Base-by-base conservation (phyloP, 257 asterid genomes). In the Petunia secreta region DNA sequence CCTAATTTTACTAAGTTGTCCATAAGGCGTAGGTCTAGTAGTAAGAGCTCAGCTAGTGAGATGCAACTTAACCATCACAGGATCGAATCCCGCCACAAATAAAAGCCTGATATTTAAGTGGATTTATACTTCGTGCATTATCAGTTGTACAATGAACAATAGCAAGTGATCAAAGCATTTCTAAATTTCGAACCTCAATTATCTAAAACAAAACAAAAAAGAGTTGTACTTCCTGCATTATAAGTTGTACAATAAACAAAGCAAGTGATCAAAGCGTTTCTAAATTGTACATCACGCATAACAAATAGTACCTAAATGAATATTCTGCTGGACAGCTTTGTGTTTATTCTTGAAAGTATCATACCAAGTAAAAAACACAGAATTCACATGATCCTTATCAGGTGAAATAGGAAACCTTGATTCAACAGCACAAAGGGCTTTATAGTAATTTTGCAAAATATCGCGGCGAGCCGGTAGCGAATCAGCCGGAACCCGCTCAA, bases 401-500 rank as follows among this genome's bases (percentile, higher is more conserved):
- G 94, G 90, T 40, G 98, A 96, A 75, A 96, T 92, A 36, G 98
- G 99, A 69, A 96, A 92, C 86, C 98, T 84, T 3, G 98, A 92
- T 88, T 96, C 99, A 63, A 92, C 97, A 48, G 97, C 93, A 85
- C 97, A 96, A 16, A 96, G 97, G 89, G 97, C 97, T 89, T 85
- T 92, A 82, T 82, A 96, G 90, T 94, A 96, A 85, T 89, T 92
- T 84, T 89, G 97, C 76, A 96, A 87, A 69, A 91, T 87, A 82
- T 96, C 99, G 50, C 99, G 96, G 60, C 98, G 94, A n/a, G 97
- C 92, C 37, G 96, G 78, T 65, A 84, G 86, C 10, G 95, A 91
- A 80, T 90, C 96, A 25, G 89, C 67, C 14, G 87, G 82, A 4
- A 89, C 91, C 11, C 97, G 92, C 83, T 94, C 98, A 50, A 92